phyloP scores from a whole-genome alignment of 371 early-diverging fungal genomes.

The Mortierella sp. region DNA sequence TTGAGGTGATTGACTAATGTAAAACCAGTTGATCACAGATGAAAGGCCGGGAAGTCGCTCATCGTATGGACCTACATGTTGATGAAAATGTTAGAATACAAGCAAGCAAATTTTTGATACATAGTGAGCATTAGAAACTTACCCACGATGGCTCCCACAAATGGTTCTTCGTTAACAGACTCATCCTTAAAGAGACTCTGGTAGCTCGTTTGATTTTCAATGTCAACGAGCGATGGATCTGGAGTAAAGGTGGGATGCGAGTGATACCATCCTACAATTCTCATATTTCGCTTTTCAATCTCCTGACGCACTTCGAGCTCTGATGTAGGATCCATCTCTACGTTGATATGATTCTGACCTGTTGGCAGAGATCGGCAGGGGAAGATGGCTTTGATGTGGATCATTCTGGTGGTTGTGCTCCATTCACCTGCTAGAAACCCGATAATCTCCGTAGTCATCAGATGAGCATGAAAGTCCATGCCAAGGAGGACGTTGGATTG shows the following conservation, averaged over 20 bases:
- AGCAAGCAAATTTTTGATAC: neutral
- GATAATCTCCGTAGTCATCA: constrained; percentile 89
- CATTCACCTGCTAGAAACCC: constrained; percentile 88
- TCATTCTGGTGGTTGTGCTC: constrained; percentile 65
- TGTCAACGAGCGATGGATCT: constrained; percentile 81
- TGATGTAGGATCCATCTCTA: constrained; percentile 90
- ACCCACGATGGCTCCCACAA: constrained; percentile 92
- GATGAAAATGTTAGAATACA: neutral
- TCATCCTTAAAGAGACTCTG: constrained; percentile 77
- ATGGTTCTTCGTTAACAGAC: constrained; percentile 70
- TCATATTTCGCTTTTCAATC: constrained; percentile 78
- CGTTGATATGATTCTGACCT: constrained; percentile 82
- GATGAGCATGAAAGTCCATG: constrained; percentile 92
- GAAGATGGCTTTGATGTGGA: constrained; percentile 71
- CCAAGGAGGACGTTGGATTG: constrained; percentile 82
- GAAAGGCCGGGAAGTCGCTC: constrained; percentile 82
- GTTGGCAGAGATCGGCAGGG: constrained; percentile 82
- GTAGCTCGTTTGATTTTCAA: constrained; percentile 87
- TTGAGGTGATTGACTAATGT: constrained; percentile 63
- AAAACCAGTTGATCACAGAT: constrained; percentile 89
- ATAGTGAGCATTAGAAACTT: constrained; percentile 5
- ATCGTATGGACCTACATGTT: constrained; percentile 79
- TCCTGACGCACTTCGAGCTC: constrained; percentile 81
- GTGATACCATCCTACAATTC: constrained; percentile 93
- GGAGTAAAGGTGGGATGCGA: constrained; percentile 87